Evolutionary conservation across 129 eudicot species (phyloP).

Genomic region (Flaveria ramosissima): DNA sequence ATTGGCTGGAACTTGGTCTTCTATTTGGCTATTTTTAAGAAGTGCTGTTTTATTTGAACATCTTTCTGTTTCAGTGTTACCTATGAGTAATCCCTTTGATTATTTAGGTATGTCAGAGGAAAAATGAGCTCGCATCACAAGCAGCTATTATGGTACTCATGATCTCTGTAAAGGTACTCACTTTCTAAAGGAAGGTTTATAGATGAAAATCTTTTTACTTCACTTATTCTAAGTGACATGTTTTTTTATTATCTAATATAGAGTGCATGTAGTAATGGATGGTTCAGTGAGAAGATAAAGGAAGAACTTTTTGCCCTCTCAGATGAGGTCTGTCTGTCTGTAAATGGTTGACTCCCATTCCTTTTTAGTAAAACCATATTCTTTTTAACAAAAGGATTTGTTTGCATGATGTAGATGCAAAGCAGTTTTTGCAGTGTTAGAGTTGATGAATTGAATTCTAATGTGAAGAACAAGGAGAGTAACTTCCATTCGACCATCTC

Average conservation of each 20-base stretch:
- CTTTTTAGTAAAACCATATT: constrained; percentile 4
- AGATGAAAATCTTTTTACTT: not conserved
- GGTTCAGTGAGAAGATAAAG: constrained; percentile 62
- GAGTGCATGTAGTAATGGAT: constrained; percentile 80
- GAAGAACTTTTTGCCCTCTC: constrained; percentile 63
- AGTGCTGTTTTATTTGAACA: not conserved
- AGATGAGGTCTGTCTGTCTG: constrained; percentile 48
- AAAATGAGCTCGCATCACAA: constrained; percentile 52
- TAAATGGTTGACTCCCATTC: constrained; percentile 16
- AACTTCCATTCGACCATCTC: constrained; percentile 44
- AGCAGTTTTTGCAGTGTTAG: constrained; percentile 51
- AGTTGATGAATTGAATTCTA: constrained; percentile 44
- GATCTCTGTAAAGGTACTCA: constrained; percentile 82
- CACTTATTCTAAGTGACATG: not conserved
- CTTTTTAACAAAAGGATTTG: constrained; percentile 6
- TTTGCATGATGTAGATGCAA: constrained; percentile 47
- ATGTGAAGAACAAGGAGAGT: constrained; percentile 49
- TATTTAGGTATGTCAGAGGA: constrained; percentile 62
- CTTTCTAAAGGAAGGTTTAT: constrained; percentile 10
- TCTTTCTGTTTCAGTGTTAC: constrained; percentile 6
- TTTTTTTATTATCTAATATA: constrained; percentile 20
- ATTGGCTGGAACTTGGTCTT: not conserved
- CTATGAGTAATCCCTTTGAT: not conserved
- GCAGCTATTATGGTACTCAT: constrained; percentile 82
- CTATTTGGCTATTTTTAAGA: not conserved